A percentile compares a stretch with the other conserved stretches of the same genome.
Evolutionary conservation across 2,329 filamentous ascomycete genomes (phyloP).

Genomic region (Scorias spongiosa): DNA sequence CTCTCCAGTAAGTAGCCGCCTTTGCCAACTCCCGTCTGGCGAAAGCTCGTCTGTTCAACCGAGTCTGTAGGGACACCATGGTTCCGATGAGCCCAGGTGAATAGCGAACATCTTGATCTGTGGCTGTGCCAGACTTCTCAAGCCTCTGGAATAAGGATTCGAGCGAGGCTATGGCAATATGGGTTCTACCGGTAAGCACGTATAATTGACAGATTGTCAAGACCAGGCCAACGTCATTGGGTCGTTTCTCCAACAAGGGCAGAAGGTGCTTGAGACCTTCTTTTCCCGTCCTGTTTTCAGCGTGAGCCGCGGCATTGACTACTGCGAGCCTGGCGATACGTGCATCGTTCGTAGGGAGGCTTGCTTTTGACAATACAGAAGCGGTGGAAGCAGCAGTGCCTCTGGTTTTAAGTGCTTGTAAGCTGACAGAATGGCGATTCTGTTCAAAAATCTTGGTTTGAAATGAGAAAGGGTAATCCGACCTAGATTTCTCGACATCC

Average conservation of each 20-base stretch:
- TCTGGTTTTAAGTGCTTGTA: slow-evolving; percentile 51
- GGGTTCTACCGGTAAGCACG: slow-evolving; percentile 53
- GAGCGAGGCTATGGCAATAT: slow-evolving; percentile 58
- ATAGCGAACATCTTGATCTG: slow-evolving; percentile 56
- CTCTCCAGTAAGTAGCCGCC: slow-evolving; percentile 68
- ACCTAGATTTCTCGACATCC: slow-evolving; percentile 36
- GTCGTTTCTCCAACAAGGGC: slow-evolving; percentile 54
- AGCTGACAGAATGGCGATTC: slow-evolving; percentile 49
- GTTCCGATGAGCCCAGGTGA: slow-evolving; percentile 74
- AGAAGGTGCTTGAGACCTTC: slow-evolving; percentile 55
- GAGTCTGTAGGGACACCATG: slow-evolving; percentile 62
- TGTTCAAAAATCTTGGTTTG: slow-evolving; percentile 47
- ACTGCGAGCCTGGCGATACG: slow-evolving; percentile 42
- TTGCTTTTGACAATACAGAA: slow-evolving; percentile 32
- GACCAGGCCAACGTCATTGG: slow-evolving; percentile 64
- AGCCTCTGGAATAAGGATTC: slow-evolving; percentile 61
- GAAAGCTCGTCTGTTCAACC: slow-evolving; percentile 56
- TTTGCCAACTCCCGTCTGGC: slow-evolving; percentile 61
- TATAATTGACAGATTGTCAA: slow-evolving; percentile 74
- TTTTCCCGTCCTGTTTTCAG: slow-evolving; percentile 47
- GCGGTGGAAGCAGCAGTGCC: slow-evolving; percentile 46
- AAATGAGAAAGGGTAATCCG: slow-evolving; percentile 56
- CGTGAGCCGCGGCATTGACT: slow-evolving; percentile 60
- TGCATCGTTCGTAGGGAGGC: slow-evolving; percentile 24
- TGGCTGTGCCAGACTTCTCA: slow-evolving; percentile 42